Conservation (phyloP, 2,329 filamentous ascomycete genomes). For the Exophiala aquamarina region DNA sequence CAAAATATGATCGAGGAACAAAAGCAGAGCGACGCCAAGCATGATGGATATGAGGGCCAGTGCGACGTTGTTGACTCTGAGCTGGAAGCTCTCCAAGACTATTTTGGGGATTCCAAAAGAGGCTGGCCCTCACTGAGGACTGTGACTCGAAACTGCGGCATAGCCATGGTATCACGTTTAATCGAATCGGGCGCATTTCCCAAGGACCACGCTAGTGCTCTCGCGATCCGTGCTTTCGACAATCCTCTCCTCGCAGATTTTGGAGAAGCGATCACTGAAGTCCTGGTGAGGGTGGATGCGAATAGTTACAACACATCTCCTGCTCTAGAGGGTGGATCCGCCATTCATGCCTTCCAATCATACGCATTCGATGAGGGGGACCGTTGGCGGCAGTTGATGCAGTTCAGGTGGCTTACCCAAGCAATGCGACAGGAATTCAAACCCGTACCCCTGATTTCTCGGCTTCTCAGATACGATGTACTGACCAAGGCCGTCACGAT, state of each 20-base stretch:
- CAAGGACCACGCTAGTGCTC: neutral
- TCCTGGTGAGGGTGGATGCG: conserved; percentile 1
- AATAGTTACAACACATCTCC: neutral
- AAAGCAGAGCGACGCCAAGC: conserved; percentile 9
- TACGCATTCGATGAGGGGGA: neutral
- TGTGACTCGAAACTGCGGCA: conserved; percentile 8
- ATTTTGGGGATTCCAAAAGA: conserved; percentile 8
- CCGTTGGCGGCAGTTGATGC: neutral
- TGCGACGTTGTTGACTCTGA: conserved; percentile 8
- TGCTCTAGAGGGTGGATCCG: neutral
- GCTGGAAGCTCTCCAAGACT: conserved; percentile 15
- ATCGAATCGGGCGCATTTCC: conserved; percentile 2
- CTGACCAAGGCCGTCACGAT: no score
- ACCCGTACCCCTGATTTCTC: no score
- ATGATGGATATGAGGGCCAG: conserved; percentile 12
- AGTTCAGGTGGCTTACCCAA: neutral
- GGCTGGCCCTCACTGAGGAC: conserved; percentile 11
- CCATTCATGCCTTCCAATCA: neutral
- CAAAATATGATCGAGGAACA: conserved; percentile 12
- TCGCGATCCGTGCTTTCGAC: neutral
- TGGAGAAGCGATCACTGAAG: conserved; percentile 1
- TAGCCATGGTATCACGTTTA: conserved; percentile 7
- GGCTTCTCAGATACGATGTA: no score
- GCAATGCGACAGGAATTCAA: neutral
- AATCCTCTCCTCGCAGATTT: conserved; percentile 3